phyloP scores from a whole-genome alignment of 192 early-diverging fungal species.

The Rhizophagus clarus region DNA sequence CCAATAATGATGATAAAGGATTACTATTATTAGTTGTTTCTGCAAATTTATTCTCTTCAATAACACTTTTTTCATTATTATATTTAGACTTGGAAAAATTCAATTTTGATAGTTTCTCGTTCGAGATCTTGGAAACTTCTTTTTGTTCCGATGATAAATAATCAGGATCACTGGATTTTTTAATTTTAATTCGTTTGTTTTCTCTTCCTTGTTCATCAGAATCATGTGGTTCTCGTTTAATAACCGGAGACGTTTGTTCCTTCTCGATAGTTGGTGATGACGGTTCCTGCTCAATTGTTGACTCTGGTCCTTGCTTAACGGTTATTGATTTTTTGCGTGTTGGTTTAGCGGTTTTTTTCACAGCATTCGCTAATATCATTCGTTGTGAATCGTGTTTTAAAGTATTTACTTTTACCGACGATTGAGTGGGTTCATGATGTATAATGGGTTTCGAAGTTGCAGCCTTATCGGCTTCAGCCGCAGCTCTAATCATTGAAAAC shows the following conservation, averaged over 20 bases:
- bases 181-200: background rate
- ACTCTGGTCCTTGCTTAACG: background rate
- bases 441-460: background rate
- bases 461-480: slow-evolving; percentile 19
- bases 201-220: background rate
- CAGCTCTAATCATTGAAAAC: slow-evolving; percentile 18
- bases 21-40: background rate
- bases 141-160: background rate
- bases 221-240: background rate
- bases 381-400: background rate
- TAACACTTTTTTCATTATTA: background rate
- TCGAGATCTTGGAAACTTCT: background rate
- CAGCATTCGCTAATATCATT: background rate
- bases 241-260: no score
- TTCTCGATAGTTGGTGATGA: background rate
- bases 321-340: background rate
- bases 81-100: background rate
- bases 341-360: background rate
- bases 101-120: no score
- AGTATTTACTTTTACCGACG: background rate
- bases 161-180: background rate
- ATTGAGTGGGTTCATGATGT: background rate
- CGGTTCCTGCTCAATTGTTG: background rate
- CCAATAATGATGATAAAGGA: background rate
- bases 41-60: background rate